Conservation (phyloP, 345 rosid genomes). For the Ceriops tagal region DNA sequence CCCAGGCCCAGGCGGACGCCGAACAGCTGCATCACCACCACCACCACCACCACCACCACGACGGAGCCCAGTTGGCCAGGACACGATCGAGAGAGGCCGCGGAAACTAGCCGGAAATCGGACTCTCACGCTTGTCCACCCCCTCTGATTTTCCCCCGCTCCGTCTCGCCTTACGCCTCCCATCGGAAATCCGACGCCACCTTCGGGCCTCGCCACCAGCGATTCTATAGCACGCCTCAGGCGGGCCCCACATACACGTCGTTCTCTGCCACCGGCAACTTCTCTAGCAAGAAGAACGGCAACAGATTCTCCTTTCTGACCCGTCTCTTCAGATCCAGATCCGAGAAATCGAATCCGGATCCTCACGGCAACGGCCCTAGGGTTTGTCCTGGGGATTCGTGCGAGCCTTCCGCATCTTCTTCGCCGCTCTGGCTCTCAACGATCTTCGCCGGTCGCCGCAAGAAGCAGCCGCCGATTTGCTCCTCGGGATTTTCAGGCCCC, state of each 20-base stretch:
- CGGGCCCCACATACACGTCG: conserved; percentile 35
- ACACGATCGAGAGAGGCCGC: not conserved
- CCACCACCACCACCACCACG: no score
- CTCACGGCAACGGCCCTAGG: not conserved
- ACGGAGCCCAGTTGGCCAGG: conserved; percentile 2
- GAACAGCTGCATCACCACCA: conserved; percentile 5
- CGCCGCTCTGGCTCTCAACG: conserved; percentile 54
- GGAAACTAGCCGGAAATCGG: conserved; percentile 29
- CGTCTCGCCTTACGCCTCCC: conserved; percentile 71
- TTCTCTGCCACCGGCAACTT: conserved; percentile 13
- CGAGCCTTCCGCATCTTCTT: conserved; percentile 21
- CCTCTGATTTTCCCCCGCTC: conserved; percentile 74
- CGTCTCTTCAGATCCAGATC: conserved; percentile 69
- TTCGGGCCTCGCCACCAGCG: conserved; percentile 15
- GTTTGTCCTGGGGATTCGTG: no score
- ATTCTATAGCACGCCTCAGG: conserved; percentile 76
- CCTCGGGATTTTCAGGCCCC: conserved; percentile 19
- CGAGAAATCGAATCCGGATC: conserved; percentile 47
- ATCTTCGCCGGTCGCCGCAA: conserved; percentile 44
- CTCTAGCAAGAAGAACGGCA: conserved; percentile 32
- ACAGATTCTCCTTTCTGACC: conserved; percentile 45
- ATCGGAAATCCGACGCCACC: conserved; percentile 53
- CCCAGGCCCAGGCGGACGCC: conserved; percentile 38
- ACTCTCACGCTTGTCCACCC: conserved; percentile 24
- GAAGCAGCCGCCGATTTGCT: conserved; percentile 29